These are phyloP conservation scores for Candida ulmi DNA, from an alignment of 805 yeast genomes.

Conservation along the genomic window DNA sequence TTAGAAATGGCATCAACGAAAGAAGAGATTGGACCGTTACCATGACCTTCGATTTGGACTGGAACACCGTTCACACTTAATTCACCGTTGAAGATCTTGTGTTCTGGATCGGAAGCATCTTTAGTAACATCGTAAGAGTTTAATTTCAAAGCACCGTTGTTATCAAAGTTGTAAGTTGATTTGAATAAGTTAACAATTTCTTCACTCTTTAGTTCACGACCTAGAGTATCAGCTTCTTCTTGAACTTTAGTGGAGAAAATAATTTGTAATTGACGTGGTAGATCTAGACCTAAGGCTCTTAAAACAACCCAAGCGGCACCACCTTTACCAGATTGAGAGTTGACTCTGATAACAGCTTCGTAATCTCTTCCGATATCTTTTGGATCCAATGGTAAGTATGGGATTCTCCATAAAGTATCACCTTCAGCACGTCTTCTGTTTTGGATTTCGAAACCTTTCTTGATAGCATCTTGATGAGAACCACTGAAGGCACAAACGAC, in stretches of 20 bases:
- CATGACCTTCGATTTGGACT: constrained; percentile 45
- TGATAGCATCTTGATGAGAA: constrained; percentile 66
- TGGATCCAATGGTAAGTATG: constrained; percentile 78
- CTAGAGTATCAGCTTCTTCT: constrained; percentile 54
- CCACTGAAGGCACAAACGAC: constrained; percentile 80
- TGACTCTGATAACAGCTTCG: constrained; percentile 79
- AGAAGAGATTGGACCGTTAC: constrained; percentile 78
- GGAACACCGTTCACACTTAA: constrained; percentile 29
- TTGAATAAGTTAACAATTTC: constrained; percentile 59
- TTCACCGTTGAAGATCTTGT: constrained; percentile 38
- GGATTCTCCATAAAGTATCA: constrained; percentile 57
- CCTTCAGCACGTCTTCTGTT: constrained; percentile 44
- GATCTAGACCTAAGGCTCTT: constrained; percentile 64
- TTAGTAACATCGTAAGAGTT: constrained; percentile 36
- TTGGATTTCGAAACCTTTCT: constrained; percentile 56
- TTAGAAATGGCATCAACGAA: constrained; percentile 58
- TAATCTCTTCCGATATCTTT: constrained; percentile 75
- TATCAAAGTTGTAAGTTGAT: constrained; percentile 46
- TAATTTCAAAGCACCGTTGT: constrained; percentile 29
- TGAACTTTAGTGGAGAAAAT: constrained; percentile 64
- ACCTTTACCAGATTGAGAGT: constrained; percentile 85
- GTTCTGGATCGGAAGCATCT: constrained; percentile 29
- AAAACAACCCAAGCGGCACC: constrained; percentile 82
- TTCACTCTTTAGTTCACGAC: constrained; percentile 63
- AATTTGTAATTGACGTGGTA: constrained; percentile 69